A percentile compares a stretch with the other conserved stretches of the same genome.
Evolutionary conservation across 352 stramenopile species (phyloP).

Genomic region (Vaucheria bursata): DNA sequence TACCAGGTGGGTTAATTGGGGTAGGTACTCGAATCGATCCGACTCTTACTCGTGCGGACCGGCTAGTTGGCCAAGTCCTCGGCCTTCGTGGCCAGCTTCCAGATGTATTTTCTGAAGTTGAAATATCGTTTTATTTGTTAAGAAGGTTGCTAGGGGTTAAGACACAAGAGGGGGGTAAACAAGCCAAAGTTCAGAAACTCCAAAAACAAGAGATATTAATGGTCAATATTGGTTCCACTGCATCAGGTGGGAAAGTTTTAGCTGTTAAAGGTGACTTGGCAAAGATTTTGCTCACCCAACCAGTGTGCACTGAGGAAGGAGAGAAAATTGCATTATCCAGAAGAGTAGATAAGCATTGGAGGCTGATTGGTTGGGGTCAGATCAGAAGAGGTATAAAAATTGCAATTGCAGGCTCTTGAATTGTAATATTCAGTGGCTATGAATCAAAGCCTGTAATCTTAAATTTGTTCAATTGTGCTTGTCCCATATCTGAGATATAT

Average conservation of each 20-base stretch:
- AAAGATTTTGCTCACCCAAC: constrained; percentile 96
- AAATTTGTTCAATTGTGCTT: no score
- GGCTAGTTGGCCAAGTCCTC: constrained; percentile 94
- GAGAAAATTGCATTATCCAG: constrained; percentile 99
- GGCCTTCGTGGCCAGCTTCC: constrained; percentile 92
- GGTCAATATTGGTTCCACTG: constrained; percentile 99
- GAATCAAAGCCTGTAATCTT: no score
- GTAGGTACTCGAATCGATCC: constrained; percentile 98
- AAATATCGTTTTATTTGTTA: constrained; percentile 99
- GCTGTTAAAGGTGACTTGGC: constrained; percentile 76
- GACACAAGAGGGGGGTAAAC: constrained; percentile 95
- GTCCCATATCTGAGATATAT: no score
- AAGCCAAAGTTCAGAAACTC: constrained; percentile 84
- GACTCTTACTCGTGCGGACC: constrained; percentile 94
- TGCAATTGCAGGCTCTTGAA: constrained; percentile 25
- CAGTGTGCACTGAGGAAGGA: constrained; percentile 97
- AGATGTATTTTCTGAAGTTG: constrained; percentile 94
- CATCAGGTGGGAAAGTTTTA: constrained; percentile 84
- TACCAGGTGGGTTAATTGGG: constrained; percentile 97
- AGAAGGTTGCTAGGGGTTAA: constrained; percentile 97
- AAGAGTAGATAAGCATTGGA: constrained; percentile 98
- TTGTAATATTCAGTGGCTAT: no score
- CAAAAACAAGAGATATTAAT: constrained; percentile 98
- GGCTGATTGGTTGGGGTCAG: constrained; percentile 99
- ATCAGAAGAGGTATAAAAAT: constrained; percentile 82